Percentiles rank a stretch among this genome's conserved stretches.
Evolutionary conservation across 768 basidiomycete species (phyloP).

Genomic region (Paxillus rubicundulus): DNA sequence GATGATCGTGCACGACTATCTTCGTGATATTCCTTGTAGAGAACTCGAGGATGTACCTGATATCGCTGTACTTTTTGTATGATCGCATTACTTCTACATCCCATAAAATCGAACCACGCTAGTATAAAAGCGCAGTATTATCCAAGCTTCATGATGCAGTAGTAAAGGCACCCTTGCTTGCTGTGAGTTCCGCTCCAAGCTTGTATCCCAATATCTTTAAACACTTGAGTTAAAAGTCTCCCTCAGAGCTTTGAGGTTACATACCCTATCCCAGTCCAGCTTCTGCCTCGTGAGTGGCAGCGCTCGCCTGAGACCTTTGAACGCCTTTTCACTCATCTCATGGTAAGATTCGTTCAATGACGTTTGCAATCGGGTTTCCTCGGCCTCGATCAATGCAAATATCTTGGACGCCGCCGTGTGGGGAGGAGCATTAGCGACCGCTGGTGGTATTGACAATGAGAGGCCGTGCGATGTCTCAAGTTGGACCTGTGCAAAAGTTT

Average conservation of each 20-base stretch:
- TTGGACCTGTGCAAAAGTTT: slow-evolving; percentile 65
- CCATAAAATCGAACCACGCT: background rate
- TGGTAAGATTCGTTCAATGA: slow-evolving; percentile 81
- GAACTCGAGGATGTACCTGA: background rate
- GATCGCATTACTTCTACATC: slow-evolving; percentile 1
- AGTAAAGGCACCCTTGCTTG: slow-evolving; percentile 56
- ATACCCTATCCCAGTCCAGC: slow-evolving; percentile 92
- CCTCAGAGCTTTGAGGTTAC: slow-evolving; percentile 6
- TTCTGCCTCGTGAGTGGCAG: slow-evolving; percentile 92
- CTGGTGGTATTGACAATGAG: slow-evolving; percentile 60
- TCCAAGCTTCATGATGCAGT: slow-evolving; percentile 19
- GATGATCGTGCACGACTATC: background rate
- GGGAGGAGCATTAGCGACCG: slow-evolving; percentile 51
- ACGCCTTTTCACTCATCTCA: slow-evolving; percentile 90
- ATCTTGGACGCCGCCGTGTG: slow-evolving; percentile 62
- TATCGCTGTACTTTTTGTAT: background rate
- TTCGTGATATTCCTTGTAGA: background rate
- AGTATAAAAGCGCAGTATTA: background rate
- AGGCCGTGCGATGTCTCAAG: slow-evolving; percentile 71
- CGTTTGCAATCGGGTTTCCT: slow-evolving; percentile 77
- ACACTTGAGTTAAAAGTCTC: background rate
- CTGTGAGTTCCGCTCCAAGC: slow-evolving; percentile 71
- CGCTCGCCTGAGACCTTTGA: slow-evolving; percentile 86
- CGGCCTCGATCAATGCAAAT: slow-evolving; percentile 75
- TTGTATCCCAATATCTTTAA: slow-evolving; percentile 59